A percentile compares a stretch with the other conserved stretches of the same genome.
Evolutionary conservation across 352 stramenopile genomes (phyloP).

Genomic region (Thraustochytrium sp.): DNA sequence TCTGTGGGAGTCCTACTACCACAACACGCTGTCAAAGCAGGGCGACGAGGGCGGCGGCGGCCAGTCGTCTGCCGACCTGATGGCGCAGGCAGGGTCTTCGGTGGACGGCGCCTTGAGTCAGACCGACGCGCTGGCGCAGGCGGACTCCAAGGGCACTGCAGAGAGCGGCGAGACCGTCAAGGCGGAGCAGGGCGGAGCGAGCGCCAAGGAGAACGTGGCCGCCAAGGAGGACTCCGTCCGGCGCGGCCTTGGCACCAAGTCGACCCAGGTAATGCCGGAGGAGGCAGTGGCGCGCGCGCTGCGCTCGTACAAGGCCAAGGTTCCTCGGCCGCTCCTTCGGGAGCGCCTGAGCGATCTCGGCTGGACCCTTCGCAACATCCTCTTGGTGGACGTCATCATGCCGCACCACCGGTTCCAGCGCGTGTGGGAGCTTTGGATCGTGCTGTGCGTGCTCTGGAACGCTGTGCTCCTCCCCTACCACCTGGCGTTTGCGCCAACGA

Average conservation of each 20-base stretch:
- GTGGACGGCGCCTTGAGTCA: no score
- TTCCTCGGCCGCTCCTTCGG: not conserved
- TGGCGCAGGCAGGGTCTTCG: no score
- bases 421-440: constrained; percentile 39
- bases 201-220: not conserved
- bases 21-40: not conserved
- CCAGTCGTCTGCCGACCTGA: not conserved
- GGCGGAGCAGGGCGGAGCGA: no score
- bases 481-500: not conserved
- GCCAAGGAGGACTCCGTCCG: not conserved
- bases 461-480: constrained; percentile 26
- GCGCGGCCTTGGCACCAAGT: no score
- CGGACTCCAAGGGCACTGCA: no score
- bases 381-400: constrained; percentile 41
- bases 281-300: not conserved
- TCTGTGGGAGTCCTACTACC: constrained; percentile 8
- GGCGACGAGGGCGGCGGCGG: not conserved
- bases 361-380: not conserved
- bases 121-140: no score
- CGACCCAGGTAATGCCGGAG: not conserved
- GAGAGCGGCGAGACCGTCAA: no score
- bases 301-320: not conserved
- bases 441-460: constrained; percentile 35
- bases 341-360: not conserved
- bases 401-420: constrained; percentile 11